Evolutionary conservation across 768 basidiomycete genomes (phyloP).

Genomic region (Termitomyces sp.): DNA sequence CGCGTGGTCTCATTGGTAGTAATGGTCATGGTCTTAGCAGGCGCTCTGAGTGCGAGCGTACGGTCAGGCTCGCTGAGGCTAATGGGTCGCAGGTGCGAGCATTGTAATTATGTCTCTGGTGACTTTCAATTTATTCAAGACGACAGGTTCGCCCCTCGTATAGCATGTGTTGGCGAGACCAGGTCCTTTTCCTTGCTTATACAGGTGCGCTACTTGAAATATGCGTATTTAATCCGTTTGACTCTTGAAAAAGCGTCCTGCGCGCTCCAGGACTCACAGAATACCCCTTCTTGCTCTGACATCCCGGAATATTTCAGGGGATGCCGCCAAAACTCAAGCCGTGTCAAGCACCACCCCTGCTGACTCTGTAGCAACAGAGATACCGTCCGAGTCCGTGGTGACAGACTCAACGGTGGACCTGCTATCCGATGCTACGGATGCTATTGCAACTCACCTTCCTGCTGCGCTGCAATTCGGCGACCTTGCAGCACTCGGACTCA

Average conservation of each 20-base stretch:
- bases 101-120: not conserved
- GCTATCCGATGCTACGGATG: slow-evolving; percentile 16
- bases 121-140: not conserved
- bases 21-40: slow-evolving; percentile 19
- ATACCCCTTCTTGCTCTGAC: slow-evolving; percentile 6
- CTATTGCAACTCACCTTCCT: slow-evolving; percentile 23
- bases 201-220: slow-evolving; percentile 12
- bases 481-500: slow-evolving; percentile 62
- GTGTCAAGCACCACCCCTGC: slow-evolving; percentile 2
- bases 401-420: slow-evolving; percentile 6
- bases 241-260: slow-evolving; percentile 10
- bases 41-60: slow-evolving; percentile 12
- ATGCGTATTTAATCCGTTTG: slow-evolving; percentile 6
- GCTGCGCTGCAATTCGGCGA: slow-evolving; percentile 67
- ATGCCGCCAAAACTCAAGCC: slow-evolving; percentile 12
- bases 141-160: slow-evolving; percentile 11
- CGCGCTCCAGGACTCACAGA: slow-evolving; percentile 7
- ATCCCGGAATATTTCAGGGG: slow-evolving; percentile 14
- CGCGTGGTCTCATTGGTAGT: not conserved
- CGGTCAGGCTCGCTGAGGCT: slow-evolving; percentile 8
- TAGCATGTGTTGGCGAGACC: slow-evolving; percentile 8
- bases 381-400: not conserved
- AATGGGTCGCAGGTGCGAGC: slow-evolving; percentile 11
- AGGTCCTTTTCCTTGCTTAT: slow-evolving; percentile 17
- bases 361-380: not conserved